Evolutionary conservation across 495 filamentous ascomycete genomes (phyloP).

Genomic region (Aspergillus haitiensis): DNA sequence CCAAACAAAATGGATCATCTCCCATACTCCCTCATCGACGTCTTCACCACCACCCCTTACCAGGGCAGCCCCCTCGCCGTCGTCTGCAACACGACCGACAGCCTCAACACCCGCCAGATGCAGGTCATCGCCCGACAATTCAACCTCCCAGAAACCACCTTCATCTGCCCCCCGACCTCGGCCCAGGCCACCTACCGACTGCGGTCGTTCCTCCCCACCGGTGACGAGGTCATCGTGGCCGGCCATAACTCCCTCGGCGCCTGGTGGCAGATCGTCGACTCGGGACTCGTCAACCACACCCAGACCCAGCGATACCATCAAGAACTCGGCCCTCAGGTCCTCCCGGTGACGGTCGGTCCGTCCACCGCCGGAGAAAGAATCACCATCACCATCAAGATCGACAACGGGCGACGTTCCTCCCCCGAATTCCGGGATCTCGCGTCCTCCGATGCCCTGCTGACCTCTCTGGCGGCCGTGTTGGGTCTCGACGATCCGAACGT

Average conservation of each 20-base stretch:
- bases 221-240: constrained; percentile 19
- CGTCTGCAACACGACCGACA: constrained; percentile 13
- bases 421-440: background rate
- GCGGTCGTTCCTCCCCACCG: constrained; percentile 20
- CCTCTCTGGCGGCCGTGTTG: too few species aligned
- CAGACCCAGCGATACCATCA: background rate
- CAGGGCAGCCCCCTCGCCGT: constrained; percentile 23
- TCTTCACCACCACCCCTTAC: constrained; percentile 20
- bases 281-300: background rate
- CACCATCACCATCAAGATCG: background rate
- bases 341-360: too few species aligned
- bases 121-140: constrained; percentile 24
- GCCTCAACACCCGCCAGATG: constrained; percentile 21
- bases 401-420: background rate
- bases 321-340: too few species aligned
- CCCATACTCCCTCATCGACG: constrained; percentile 17
- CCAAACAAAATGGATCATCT: constrained; percentile 3
- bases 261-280: constrained; percentile 22
- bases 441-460: too few species aligned
- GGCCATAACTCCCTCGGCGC: constrained; percentile 24
- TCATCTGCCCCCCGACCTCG: constrained; percentile 19
- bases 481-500: too few species aligned
- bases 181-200: constrained; percentile 12
- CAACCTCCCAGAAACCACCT: constrained; percentile 28
- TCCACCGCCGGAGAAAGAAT: background rate